Evolutionary conservation across 1,139 yeast genomes (phyloP), one percentile per base, ranked within the genome.

Genomic region (Ogataea hybrid): DNA sequence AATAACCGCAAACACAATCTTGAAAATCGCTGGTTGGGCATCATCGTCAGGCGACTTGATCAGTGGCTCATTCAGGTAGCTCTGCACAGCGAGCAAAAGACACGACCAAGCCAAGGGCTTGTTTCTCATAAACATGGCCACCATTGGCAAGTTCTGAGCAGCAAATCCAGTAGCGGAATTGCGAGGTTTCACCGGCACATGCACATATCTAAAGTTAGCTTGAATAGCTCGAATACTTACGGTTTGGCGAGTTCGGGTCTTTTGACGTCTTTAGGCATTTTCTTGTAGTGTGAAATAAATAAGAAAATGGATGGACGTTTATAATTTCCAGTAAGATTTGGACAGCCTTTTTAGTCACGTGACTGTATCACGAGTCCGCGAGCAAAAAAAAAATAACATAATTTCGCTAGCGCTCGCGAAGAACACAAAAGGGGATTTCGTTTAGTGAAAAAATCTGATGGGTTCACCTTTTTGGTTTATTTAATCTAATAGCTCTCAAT

Each of bases 141-240:
- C n/a, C n/a, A n/a, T n/a, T n/a, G n/a, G n/a, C n/a, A n/a, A n/a
- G n/a, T n/a, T n/a, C n/a, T n/a, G n/a, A n/a, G n/a, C n/a, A n/a
- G n/a, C n/a, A n/a, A n/a, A n/a, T n/a, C n/a, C n/a, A n/a, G n/a
- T 61, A 2, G 79, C 76, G 32, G 69, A 73, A 28, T 61, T 62
- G 46, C 79, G 68, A 32, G 75, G 68, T 52, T 70, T 69, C 14
- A 73, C 71, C 29, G 82, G 79, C 14, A 59, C 57, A 58, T 78
- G 84, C 36, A 58, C 60, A 64, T 77, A 78, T 39, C 76, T 71
- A 40, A n/a, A 40, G 18, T 39, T 39, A 39, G 39, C 46, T 23
- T 5, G 31, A n/a, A 16, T 25, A 25, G 1, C 14, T 35, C 11
- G 9, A 12, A 9, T 23, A 52, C 56, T 42, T 48, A 53, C 50